Conservation (phyloP, 1,284 basidiomycete genomes). For the Sporisorium iseilematis-ciliati region DNA sequence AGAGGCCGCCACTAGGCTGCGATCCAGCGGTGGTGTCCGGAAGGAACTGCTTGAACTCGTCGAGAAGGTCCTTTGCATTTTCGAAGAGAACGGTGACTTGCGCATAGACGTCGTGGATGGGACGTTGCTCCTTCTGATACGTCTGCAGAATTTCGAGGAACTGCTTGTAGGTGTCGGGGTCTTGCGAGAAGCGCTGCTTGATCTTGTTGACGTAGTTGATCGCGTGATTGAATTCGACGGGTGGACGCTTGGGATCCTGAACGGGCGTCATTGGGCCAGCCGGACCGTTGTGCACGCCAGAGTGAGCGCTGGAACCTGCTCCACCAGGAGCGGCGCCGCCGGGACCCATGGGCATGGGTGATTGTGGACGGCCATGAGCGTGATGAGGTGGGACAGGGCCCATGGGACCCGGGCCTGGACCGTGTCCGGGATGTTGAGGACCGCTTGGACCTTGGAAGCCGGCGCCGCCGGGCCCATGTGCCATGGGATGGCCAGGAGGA, state of each 20-base stretch:
- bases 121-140: conserved; percentile 93
- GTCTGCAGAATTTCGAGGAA: conserved; percentile 98
- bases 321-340: conserved; percentile 36
- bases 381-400: conserved; percentile 43
- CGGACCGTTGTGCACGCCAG: conserved; percentile 30
- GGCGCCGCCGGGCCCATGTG: conserved; percentile 25
- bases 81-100: conserved; percentile 94
- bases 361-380: conserved; percentile 44
- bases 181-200: conserved; percentile 91
- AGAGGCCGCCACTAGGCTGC: conserved; percentile 67
- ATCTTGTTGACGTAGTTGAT: conserved; percentile 99
- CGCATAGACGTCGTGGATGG: conserved; percentile 88
- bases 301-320: conserved; percentile 22
- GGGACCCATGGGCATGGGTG: conserved; percentile 46
- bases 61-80: conserved; percentile 89
- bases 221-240: conserved; percentile 92
- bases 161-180: conserved; percentile 95
- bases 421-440: conserved; percentile 38
- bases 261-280: conserved; percentile 47
- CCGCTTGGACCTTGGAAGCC: conserved; percentile 39
- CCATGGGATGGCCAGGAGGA: conserved; percentile 35
- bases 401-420: conserved; percentile 41
- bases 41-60: conserved; percentile 96
- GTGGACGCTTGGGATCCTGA: conserved; percentile 67
- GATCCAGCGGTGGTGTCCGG: conserved; percentile 75